Evolutionary conservation across 768 basidiomycete species (phyloP).

Genomic region (Rhizopogon salebrosus): DNA sequence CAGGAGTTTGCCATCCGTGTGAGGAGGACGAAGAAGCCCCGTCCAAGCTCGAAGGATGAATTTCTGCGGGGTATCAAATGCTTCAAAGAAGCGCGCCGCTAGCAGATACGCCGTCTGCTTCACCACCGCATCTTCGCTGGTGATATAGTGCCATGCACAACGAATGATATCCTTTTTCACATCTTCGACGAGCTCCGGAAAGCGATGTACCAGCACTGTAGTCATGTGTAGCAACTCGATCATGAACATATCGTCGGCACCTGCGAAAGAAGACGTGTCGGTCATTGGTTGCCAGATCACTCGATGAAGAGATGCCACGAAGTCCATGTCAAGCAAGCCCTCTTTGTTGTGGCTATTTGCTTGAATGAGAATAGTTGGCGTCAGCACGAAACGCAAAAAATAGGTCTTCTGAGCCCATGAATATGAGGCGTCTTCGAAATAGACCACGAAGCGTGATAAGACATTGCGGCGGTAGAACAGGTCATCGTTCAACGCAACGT

Average conservation of each 20-base stretch:
- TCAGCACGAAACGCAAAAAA: constrained; percentile 79
- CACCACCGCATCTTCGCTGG: constrained; percentile 82
- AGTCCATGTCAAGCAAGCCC: constrained; percentile 65
- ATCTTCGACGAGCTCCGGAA: constrained; percentile 72
- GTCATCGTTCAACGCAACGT: constrained; percentile 72
- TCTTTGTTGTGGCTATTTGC: constrained; percentile 52
- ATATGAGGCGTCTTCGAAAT: constrained; percentile 66
- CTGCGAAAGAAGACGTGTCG: constrained; percentile 44
- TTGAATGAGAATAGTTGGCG: constrained; percentile 79
- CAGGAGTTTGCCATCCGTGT: constrained; percentile 69
- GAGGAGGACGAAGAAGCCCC: constrained; percentile 77
- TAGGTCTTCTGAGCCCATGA: constrained; percentile 74
- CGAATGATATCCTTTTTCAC: constrained; percentile 90
- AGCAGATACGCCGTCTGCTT: constrained; percentile 91
- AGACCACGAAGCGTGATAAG: constrained; percentile 76
- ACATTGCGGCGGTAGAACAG: constrained; percentile 74
- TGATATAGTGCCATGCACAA: constrained; percentile 87
- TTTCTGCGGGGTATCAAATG: constrained; percentile 84
- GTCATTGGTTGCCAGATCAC: constrained; percentile 81
- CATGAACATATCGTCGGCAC: constrained; percentile 78
- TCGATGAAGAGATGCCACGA: constrained; percentile 63
- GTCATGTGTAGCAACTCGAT: constrained; percentile 91
- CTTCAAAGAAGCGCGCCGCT: constrained; percentile 86
- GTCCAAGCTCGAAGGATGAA: constrained; percentile 90
- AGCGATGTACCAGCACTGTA: constrained; percentile 81